phyloP scores from a whole-genome alignment of 2,329 filamentous ascomycete species.

The Eutypa lata region DNA sequence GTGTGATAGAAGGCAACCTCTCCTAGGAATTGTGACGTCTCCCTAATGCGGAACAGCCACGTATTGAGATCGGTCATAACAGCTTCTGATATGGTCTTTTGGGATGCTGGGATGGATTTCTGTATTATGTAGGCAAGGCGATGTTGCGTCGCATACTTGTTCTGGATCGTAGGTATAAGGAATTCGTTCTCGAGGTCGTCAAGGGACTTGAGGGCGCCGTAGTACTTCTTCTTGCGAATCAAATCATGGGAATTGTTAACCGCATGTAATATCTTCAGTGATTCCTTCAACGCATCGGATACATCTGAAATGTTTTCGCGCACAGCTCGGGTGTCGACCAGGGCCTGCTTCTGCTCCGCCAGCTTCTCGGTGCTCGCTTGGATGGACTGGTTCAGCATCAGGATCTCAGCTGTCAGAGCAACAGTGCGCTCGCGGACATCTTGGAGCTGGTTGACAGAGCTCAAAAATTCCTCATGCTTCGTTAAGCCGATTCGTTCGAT shows the following conservation, averaged over 20 bases:
- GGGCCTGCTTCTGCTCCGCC: constrained; percentile 87
- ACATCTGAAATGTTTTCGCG: constrained; percentile 96
- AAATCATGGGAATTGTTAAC: constrained; percentile 94
- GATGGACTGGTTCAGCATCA: constrained; percentile 90
- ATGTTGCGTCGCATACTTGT: constrained; percentile 89
- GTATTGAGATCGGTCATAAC: constrained; percentile 97
- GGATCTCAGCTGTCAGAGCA: constrained; percentile 81
- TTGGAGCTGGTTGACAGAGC: constrained; percentile 91
- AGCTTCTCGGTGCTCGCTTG: constrained; percentile 92
- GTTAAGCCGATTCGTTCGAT: constrained; percentile 94
- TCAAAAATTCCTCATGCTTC: constrained; percentile 95
- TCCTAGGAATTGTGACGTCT: constrained; percentile 92
- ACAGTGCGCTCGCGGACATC: constrained; percentile 88
- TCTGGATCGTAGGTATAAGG: constrained; percentile 66
- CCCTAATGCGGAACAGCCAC: constrained; percentile 91
- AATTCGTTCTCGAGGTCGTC: constrained; percentile 97
- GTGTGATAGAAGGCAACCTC: constrained; percentile 98
- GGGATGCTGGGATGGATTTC: constrained; percentile 88
- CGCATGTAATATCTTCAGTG: constrained; percentile 84
- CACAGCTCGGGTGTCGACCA: constrained; percentile 89
- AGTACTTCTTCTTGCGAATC: constrained; percentile 89
- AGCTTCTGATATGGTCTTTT: constrained; percentile 89
- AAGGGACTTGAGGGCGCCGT: constrained; percentile 86
- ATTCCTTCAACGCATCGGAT: constrained; percentile 82
- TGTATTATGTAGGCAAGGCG: constrained; percentile 95